These are phyloP conservation scores for Adansonia digitata DNA, from an alignment of 345 rosid species.

Conservation along the genomic window DNA sequence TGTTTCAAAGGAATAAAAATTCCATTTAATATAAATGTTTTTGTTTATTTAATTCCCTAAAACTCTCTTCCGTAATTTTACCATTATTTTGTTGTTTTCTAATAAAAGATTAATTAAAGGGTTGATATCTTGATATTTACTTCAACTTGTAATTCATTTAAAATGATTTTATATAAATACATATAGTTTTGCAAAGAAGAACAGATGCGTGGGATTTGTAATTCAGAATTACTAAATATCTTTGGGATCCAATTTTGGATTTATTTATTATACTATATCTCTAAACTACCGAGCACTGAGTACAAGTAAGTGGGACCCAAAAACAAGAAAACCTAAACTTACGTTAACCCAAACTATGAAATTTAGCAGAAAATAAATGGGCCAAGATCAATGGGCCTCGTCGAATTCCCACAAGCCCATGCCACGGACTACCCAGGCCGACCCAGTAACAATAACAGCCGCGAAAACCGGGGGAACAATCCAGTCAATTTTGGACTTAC, in stretches of 20 bases:
- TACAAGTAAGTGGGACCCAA: neutral
- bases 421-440: conserved; percentile 67
- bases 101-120: no score
- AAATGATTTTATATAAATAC: no score
- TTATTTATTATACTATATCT: neutral
- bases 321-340: neutral
- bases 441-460: conserved; percentile 71
- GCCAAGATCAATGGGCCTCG: conserved; percentile 27
- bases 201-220: no score
- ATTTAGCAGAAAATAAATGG: neutral
- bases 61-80: no score
- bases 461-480: conserved; percentile 80
- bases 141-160: neutral
- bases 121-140: no score
- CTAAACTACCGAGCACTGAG: no score
- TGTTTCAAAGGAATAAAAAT: neutral
- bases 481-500: conserved; percentile 54
- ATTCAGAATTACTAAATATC: no score
- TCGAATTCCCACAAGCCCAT: conserved; percentile 61
- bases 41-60: no score
- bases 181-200: no score
- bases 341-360: neutral
- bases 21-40: neutral
- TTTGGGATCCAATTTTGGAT: neutral
- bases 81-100: no score